Evolutionary conservation across 2,329 filamentous ascomycete species (phyloP).

Genomic region (Phaeosphaeriaceae sp.): DNA sequence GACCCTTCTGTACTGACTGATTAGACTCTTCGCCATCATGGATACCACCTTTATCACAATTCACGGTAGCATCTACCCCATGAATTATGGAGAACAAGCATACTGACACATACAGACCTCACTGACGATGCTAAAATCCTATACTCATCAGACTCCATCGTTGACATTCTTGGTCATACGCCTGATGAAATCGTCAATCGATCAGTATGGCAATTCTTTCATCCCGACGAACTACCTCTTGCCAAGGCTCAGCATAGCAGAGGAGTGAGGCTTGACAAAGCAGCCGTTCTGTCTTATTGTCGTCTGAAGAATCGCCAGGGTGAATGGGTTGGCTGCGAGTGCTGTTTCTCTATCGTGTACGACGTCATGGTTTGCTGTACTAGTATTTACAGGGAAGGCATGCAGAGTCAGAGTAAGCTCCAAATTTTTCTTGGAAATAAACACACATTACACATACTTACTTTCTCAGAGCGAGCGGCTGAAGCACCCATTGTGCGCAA

Average conservation of each 20-base stretch:
- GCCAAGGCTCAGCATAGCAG: constrained; percentile 75
- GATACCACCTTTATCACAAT: constrained; percentile 92
- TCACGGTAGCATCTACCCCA: constrained; percentile 66
- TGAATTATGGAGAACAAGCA: constrained; percentile 6
- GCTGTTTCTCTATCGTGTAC: constrained; percentile 87
- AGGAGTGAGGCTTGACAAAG: constrained; percentile 80
- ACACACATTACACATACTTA: constrained; percentile 10
- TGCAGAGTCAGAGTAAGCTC: constrained; percentile 75
- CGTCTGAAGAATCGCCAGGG: constrained; percentile 72
- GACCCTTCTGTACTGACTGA: neutral
- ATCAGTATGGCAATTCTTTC: constrained; percentile 86
- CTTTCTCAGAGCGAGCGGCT: constrained; percentile 70
- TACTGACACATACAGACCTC: constrained; percentile 63
- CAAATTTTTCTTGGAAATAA: neutral
- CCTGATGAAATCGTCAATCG: constrained; percentile 76
- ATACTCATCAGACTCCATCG: constrained; percentile 82
- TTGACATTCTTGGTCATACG: constrained; percentile 80
- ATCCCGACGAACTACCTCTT: constrained; percentile 78
- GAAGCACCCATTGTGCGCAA: constrained; percentile 80
- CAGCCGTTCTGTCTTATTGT: constrained; percentile 82
- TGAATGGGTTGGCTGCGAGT: constrained; percentile 80
- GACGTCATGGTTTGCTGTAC: constrained; percentile 86
- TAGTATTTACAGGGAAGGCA: constrained; percentile 73
- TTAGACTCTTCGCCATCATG: constrained; percentile 43
- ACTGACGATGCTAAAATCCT: constrained; percentile 77